A percentile compares a stretch with the other conserved stretches of the same genome.
Evolutionary conservation across 306 rosid species (phyloP).

Genomic region (Quercus suber): DNA sequence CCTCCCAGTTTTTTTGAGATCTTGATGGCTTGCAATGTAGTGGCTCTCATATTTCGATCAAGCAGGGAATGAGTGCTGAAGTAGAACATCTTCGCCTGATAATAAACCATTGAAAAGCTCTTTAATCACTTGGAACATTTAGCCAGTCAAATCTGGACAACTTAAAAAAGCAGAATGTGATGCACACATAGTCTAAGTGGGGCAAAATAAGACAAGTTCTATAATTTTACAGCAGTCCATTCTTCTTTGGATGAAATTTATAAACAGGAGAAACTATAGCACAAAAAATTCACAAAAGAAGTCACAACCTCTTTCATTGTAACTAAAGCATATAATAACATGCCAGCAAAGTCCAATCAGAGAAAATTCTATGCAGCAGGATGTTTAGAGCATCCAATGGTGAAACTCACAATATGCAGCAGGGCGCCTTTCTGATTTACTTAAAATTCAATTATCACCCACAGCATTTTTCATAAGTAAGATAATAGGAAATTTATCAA

Average conservation of each 20-base stretch:
- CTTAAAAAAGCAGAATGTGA: neutral
- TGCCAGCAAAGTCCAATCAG: neutral
- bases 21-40: conserved; percentile 77
- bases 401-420: neutral
- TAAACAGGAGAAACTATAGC: neutral
- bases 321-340: neutral
- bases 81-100: conserved; percentile 95
- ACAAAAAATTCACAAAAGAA: neutral
- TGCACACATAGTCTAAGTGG: neutral
- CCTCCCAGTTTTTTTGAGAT: conserved; percentile 75
- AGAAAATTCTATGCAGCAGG: neutral
- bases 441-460: neutral
- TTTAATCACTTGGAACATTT: conserved; percentile 10
- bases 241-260: neutral
- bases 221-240: neutral
- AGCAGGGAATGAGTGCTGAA: conserved; percentile 85
- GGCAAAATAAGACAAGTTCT: neutral
- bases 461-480: neutral
- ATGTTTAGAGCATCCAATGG: neutral
- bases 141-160: neutral
- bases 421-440: neutral
- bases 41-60: conserved; percentile 79
- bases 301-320: neutral
- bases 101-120: conserved; percentile 18
- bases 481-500: neutral